These are phyloP conservation scores for Candida albicans DNA, from an alignment of 1,139 yeast genomes.

Conservation along the genomic window DNA sequence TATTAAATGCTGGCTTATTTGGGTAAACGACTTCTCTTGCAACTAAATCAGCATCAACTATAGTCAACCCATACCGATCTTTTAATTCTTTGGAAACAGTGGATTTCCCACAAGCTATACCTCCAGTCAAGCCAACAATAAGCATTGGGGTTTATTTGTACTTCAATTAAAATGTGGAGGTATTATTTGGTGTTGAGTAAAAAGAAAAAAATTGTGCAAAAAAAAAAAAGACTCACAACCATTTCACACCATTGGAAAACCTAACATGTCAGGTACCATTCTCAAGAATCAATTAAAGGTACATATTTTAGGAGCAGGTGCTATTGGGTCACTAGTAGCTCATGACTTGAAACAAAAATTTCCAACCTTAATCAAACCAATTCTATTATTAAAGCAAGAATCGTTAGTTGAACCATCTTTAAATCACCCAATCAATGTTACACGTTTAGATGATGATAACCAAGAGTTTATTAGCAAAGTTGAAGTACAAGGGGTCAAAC, in stretches of 20 bases:
- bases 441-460: slow-evolving; percentile 1
- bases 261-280: neutral
- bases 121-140: slow-evolving; percentile 91
- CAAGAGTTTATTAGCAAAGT: neutral
- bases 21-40: slow-evolving; percentile 87
- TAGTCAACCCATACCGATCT: slow-evolving; percentile 51
- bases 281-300: slow-evolving; percentile 12
- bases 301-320: slow-evolving; percentile 47
- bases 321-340: slow-evolving; percentile 41
- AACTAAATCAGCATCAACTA: slow-evolving; percentile 87
- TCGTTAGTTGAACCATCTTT: neutral
- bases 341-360: slow-evolving; percentile 39
- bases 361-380: slow-evolving; percentile 12
- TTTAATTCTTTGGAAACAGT: slow-evolving; percentile 70
- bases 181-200: neutral
- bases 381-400: slow-evolving; percentile 6
- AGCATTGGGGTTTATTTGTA: slow-evolving; percentile 52
- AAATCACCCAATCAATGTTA: slow-evolving; percentile 30
- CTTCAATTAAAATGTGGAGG: neutral
- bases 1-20: slow-evolving; percentile 66
- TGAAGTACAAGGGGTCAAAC: neutral
- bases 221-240: neutral
- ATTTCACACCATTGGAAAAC: neutral
- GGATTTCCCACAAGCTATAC: slow-evolving; percentile 93
- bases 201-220: neutral